Evolutionary conservation across 495 filamentous ascomycete species (phyloP).

Genomic region (Aspergillus coremiiformis): DNA sequence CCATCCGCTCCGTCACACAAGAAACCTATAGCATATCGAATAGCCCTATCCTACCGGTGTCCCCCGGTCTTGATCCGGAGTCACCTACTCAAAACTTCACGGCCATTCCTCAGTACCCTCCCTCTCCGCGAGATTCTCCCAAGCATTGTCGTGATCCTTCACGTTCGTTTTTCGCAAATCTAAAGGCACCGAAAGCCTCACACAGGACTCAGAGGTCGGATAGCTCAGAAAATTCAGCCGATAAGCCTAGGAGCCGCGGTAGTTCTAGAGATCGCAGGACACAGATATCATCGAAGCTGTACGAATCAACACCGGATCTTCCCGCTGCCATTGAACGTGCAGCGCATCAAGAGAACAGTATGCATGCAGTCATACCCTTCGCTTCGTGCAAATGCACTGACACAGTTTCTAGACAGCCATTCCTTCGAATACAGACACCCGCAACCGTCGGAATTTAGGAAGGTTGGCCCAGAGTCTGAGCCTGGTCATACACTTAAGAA

Average conservation of each 20-base stretch:
- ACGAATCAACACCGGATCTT: constrained; percentile 40
- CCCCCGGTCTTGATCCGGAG: constrained; percentile 24
- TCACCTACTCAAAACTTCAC: constrained; percentile 43
- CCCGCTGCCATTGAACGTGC: constrained; percentile 23
- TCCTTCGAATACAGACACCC: constrained; percentile 17
- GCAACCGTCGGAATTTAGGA: constrained; percentile 20
- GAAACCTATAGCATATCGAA: constrained; percentile 29
- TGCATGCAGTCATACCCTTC: constrained; percentile 3
- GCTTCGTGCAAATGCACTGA: constrained; percentile 3
- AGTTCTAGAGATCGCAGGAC: constrained; percentile 37
- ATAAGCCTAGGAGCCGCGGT: constrained; percentile 38
- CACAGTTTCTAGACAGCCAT: constrained; percentile 13
- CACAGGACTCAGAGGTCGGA: constrained; percentile 37
- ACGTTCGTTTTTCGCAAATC: constrained; percentile 49
- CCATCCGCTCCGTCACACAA: constrained; percentile 40
- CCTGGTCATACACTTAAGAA: constrained; percentile 27
- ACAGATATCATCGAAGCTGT: constrained; percentile 25
- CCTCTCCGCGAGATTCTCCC: constrained; percentile 40
- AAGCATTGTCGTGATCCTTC: constrained; percentile 49
- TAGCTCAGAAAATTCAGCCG: constrained; percentile 31
- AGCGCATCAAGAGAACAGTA: constrained; percentile 28
- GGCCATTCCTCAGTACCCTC: constrained; percentile 47
- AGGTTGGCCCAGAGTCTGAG: constrained; percentile 27
- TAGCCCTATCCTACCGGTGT: constrained; percentile 28
- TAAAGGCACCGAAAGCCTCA: constrained; percentile 50